phyloP scores from a whole-genome alignment of 2,329 filamentous ascomycete genomes.

The Penicillium decumbens region DNA sequence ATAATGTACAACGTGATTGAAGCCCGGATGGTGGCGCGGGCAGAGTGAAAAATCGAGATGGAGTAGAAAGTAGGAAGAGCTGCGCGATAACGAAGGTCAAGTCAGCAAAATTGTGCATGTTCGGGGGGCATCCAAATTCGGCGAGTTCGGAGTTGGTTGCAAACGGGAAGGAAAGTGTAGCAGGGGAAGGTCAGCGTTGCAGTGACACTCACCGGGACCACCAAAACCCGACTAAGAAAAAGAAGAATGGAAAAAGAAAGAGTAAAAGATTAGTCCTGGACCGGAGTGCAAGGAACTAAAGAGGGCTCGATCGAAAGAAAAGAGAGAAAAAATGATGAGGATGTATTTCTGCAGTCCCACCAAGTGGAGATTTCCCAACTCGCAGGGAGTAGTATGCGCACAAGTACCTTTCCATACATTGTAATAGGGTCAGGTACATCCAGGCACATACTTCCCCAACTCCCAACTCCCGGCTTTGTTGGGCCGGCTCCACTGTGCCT shows the following conservation, averaged over 20 bases:
- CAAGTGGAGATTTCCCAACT: conserved; percentile 18
- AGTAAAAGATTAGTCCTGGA: not conserved
- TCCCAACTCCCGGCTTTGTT: conserved; percentile 22
- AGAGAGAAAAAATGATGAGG: conserved; percentile 18
- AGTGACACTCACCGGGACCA: conserved; percentile 16
- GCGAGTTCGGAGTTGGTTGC: conserved; percentile 4
- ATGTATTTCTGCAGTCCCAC: conserved; percentile 18
- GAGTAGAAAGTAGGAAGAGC: not conserved
- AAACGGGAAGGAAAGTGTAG: conserved; percentile 4
- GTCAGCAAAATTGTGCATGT: not conserved
- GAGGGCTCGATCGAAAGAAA: not conserved
- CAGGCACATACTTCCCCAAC: conserved; percentile 21
- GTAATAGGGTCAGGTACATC: conserved; percentile 14
- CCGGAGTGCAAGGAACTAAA: not conserved
- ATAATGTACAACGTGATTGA: conserved; percentile 18
- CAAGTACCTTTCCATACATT: conserved; percentile 14
- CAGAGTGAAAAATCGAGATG: not conserved
- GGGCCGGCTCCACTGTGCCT: conserved; percentile 20
- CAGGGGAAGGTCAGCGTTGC: conserved; percentile 1
- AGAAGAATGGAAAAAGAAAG: not conserved
- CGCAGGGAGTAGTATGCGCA: not conserved
- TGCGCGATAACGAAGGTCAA: not conserved
- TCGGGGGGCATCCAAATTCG: conserved; percentile 2
- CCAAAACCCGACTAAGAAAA: conserved; percentile 10
- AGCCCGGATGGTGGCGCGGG: not conserved